Evolutionary conservation across 2,329 filamentous ascomycete species (phyloP).

Genomic region (Xylaria digitata): DNA sequence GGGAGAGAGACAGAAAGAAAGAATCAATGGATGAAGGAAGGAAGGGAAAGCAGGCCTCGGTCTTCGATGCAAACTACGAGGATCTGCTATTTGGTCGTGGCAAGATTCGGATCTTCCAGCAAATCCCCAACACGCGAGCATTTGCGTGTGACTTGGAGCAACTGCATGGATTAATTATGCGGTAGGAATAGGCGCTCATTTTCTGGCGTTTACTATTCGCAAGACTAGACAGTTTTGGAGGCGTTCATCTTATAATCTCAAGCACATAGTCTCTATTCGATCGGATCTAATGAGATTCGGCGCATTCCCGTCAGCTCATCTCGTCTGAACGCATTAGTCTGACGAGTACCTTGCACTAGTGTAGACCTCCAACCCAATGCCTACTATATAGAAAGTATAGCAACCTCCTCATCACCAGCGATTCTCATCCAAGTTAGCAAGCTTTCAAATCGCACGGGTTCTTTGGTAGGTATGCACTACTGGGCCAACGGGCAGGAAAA

Average conservation of each 20-base stretch:
- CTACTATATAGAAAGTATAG: neutral
- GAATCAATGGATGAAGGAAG: no score
- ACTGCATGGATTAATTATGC: constrained; percentile 3
- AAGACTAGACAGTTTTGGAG: neutral
- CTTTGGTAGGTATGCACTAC: neutral
- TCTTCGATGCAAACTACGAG: constrained; percentile 10
- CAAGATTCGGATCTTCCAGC: constrained; percentile 2
- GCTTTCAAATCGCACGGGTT: no score
- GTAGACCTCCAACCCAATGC: neutral
- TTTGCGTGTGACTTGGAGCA: constrained; percentile 1
- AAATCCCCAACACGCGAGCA: constrained; percentile 1
- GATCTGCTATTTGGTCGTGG: neutral
- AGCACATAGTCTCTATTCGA: no score
- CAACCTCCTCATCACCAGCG: neutral
- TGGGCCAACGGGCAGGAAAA: neutral
- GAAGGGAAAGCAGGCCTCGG: constrained; percentile 21
- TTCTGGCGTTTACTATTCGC: neutral
- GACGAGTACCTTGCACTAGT: neutral
- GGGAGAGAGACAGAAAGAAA: neutral
- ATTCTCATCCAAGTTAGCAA: no score
- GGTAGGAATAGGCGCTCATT: constrained; percentile 2
- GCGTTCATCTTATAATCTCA: neutral
- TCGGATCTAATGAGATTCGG: neutral
- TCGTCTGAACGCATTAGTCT: neutral
- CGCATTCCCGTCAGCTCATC: neutral